Base-by-base conservation (phyloP, 352 stramenopile species). In the Pythium phragmitis region DNA sequence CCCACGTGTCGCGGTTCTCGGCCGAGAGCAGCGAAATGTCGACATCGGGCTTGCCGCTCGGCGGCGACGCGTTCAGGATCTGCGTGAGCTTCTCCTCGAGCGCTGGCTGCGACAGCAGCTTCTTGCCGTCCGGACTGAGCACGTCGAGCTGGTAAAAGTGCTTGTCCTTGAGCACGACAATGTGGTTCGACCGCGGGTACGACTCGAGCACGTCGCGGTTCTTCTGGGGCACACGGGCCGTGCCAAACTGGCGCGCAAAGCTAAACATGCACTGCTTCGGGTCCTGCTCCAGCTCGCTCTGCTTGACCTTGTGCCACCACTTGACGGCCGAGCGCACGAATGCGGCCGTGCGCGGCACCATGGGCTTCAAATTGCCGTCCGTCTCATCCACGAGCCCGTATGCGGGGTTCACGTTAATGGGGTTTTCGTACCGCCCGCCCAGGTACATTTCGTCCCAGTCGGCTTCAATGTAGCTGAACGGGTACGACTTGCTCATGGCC, bases 361-460 rank as follows among this genome's bases (percentile, higher is more conserved):
- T 78, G 33, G 76, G 79, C 53, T 88, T 59, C 11, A 92, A 67
- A 50, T 91, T 90, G 17, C 81, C 82, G 9, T 91, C 80, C 4
- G 79, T 89, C 70, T 95, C 86, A 48, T 96, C 84, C 19, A 91
- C 59, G 30, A 96, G 73, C 5, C 87, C 87, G 63, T 97, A 95
- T 55, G 87, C 88, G 12, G 91, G 90, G 60, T 97, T 97, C 33
- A 94, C 87, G 71, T 97, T 97, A 67, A 97, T 92, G 34, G 91
- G 91, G 21, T 87, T 82, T 67, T 91, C 82, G 75, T 94, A 97
- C 39, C 91, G 88, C 17, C 88, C 91, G 39, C 80, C 85, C 3
- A 97, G 67, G 68, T 97, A 97, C 90, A 96, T 96, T 48, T 92
- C 77, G 67, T 96, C 87, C 91, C 91, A 97, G 72, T 95, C 89